Evolutionary conservation across 192 early-diverging fungal genomes (phyloP), one percentile per base, ranked within the genome.

Genomic region (Backusella liffmaniae): DNA sequence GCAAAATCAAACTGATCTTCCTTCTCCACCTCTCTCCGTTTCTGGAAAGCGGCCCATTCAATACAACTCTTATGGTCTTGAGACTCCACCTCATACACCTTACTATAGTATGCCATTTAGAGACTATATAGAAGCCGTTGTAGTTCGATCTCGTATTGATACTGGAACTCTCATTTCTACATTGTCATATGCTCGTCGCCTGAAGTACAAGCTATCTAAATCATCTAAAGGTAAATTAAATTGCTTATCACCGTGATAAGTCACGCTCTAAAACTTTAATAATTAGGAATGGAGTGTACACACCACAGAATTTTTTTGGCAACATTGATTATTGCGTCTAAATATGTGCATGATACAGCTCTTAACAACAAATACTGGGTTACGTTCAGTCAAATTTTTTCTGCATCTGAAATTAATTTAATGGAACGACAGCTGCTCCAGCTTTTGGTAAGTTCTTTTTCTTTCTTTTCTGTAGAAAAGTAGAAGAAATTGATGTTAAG

Each of bases 331-430:
- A 83, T 92, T 7, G 86, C 90, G 9, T 87, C 90, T 42, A 94
- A 94, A 76, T 94, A 94, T 66, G 82, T 92, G 16, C 93, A 94
- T 66, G 92, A 94, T 59, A 88, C 90, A 26, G 90, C 91, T 36
- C 92, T 90, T 26, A 92, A 91, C 77, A 94, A 94, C 85, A 93
- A 91, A 82, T 88, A 92, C 75, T 94, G 92, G 92, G 90, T 91
- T 51, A 83, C 86, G 32, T 91, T 90, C 72, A 90, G 90, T 0
- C 82, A 82, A 0, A 79, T 91, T 53, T 94, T 92, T 74, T 91
- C 92, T 29, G 85, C 92, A 8, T 83, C 86, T 16, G 92, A 94
- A 75, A 88, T 94, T 73, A 94, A 92, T 67, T 80, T 92, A n/a
- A 94, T 94, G 92, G 92, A 94, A 70, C 90, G 91, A 74, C 92